A percentile compares a stretch with the other conserved stretches of the same genome.
Conservation (phyloP, 2,329 filamentous ascomycete species). For the Raffaelea deltoideospora region DNA sequence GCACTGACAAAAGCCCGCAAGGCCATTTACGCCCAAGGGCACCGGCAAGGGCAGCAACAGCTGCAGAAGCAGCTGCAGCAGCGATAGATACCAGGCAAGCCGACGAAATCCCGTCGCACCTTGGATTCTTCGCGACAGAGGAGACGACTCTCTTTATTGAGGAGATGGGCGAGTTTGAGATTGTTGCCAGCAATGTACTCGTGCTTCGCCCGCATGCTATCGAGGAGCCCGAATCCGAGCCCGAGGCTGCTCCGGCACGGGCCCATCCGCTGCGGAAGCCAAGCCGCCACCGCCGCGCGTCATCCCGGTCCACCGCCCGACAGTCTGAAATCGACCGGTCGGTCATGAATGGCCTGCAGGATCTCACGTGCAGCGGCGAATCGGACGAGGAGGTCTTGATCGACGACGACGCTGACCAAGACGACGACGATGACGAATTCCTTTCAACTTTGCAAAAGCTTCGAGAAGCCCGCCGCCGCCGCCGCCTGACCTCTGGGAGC, state of each 20-base stretch:
- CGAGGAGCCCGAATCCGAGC: conserved; percentile 21
- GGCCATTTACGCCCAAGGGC: no score
- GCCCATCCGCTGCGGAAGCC: not conserved
- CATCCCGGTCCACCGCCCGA: not conserved
- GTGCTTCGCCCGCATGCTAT: conserved; percentile 29
- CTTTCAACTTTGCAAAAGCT: conserved; percentile 27
- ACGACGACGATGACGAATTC: conserved; percentile 21
- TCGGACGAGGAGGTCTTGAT: conserved; percentile 14
- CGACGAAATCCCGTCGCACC: not conserved
- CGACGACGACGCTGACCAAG: conserved; percentile 21
- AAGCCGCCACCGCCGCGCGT: conserved; percentile 3
- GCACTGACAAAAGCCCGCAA: no score
- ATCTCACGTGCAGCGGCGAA: conserved; percentile 26
- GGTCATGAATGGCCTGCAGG: conserved; percentile 28
- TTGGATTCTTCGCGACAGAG: not conserved
- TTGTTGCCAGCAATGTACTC: conserved; percentile 25
- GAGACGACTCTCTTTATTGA: conserved; percentile 24
- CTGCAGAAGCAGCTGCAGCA: no score
- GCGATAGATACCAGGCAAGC: no score
- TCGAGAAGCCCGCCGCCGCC: conserved; percentile 26
- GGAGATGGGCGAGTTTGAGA: conserved; percentile 28
- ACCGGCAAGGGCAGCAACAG: no score
- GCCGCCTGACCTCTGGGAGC: conserved; percentile 34
- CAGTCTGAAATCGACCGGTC: conserved; percentile 22
- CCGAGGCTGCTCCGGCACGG: conserved; percentile 17